Evolutionary conservation across 1,139 yeast genomes (phyloP).

Genomic region (Sugiyamaella novakii): DNA sequence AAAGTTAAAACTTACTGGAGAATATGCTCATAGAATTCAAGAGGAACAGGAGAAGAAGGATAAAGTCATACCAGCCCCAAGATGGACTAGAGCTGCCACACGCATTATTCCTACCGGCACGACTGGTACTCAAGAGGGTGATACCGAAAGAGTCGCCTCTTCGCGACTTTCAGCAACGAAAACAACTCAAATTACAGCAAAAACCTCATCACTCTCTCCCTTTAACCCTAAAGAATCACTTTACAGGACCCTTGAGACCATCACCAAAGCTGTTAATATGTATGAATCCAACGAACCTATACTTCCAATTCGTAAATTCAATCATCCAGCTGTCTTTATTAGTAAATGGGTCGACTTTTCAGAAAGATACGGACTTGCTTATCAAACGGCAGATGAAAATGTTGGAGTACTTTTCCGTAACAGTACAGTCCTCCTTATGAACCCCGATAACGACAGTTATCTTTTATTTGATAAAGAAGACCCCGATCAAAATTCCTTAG

Average conservation of each 20-base stretch:
- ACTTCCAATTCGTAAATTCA: neutral
- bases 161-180: neutral
- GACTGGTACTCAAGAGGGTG: neutral
- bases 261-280: constrained; percentile 1
- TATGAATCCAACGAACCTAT: constrained; percentile 2
- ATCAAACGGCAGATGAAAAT: constrained; percentile 85
- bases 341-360: constrained; percentile 99
- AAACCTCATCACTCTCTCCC: neutral
- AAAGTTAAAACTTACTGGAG: constrained; percentile 11
- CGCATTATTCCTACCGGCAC: neutral
- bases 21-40: constrained; percentile 4
- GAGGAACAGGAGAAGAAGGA: neutral
- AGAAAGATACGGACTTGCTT: constrained; percentile 92
- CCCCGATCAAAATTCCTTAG: constrained; percentile 6
- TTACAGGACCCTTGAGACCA: constrained; percentile 3
- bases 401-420: constrained; percentile 54
- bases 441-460: constrained; percentile 24
- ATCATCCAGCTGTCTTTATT: constrained; percentile 49
- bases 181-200: too few relatives aligned
- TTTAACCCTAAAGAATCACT: neutral
- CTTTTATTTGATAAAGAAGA: constrained; percentile 11
- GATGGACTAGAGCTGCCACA: constrained; percentile 17
- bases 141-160: neutral
- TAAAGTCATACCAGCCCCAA: neutral
- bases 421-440: constrained; percentile 28